These are phyloP conservation scores for Trichophyton simii DNA, from an alignment of 2,329 filamentous ascomycete genomes.

Conservation along the genomic window DNA sequence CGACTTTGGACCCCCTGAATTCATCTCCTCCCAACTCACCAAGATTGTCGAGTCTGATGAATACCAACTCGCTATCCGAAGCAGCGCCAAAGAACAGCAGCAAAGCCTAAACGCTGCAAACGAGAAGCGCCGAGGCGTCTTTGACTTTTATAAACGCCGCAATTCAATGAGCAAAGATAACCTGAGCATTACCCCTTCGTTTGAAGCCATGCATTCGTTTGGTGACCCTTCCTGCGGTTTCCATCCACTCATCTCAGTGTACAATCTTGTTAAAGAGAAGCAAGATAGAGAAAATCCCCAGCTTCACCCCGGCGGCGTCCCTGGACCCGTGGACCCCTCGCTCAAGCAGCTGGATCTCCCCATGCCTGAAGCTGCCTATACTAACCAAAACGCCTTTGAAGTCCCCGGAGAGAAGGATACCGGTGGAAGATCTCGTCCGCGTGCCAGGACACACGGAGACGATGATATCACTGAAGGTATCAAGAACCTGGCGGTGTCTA, in stretches of 20 bases:
- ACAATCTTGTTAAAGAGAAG: conserved; percentile 93
- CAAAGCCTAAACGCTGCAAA: conserved; percentile 43
- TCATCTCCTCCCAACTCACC: conserved; percentile 68
- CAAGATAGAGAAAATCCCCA: conserved; percentile 56
- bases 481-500: conserved; percentile 50
- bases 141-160: conserved; percentile 92
- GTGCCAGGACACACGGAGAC: conserved; percentile 86
- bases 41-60: conserved; percentile 87
- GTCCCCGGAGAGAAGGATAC: conserved; percentile 81
- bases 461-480: conserved; percentile 69
- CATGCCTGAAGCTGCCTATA: conserved; percentile 75
- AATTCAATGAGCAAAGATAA: conserved; percentile 88
- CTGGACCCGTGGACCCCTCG: conserved; percentile 43
- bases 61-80: conserved; percentile 71
- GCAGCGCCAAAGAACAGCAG: conserved; percentile 58
- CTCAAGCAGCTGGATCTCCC: conserved; percentile 60
- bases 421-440: conserved; percentile 66
- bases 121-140: conserved; percentile 80
- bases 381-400: conserved; percentile 72
- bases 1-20: conserved; percentile 81
- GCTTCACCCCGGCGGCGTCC: conserved; percentile 45
- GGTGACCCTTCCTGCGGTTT: conserved; percentile 86
- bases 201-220: conserved; percentile 69
- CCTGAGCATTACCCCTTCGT: conserved; percentile 59
- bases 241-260: conserved; percentile 82